These are phyloP conservation scores for Abelmoschus esculentus DNA, from an alignment of 345 rosid genomes.

Conservation along the genomic window DNA sequence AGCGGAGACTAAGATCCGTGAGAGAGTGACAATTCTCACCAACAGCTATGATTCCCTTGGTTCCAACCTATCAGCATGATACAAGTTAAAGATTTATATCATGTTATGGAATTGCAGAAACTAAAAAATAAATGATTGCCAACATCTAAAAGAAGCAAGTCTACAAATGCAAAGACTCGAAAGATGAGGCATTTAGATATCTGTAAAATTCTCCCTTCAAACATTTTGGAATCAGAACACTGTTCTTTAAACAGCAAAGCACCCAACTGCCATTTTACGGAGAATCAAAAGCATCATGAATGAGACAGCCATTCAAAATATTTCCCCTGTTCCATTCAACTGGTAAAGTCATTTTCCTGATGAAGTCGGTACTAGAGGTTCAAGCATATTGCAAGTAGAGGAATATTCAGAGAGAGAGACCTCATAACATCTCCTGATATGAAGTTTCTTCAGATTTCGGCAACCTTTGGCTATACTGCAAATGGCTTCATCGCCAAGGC, in stretches of 20 bases:
- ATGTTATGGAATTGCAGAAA: background rate
- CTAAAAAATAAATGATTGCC: background rate
- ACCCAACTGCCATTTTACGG: background rate
- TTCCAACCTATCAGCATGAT: constrained; percentile 49
- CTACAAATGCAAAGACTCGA: background rate
- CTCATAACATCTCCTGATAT: constrained; percentile 88
- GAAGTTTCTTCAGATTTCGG: constrained; percentile 72
- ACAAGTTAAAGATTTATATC: background rate
- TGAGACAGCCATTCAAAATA: too few species aligned
- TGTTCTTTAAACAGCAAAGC: background rate
- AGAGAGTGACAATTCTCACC: constrained; percentile 74
- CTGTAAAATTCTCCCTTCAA: too few species aligned
- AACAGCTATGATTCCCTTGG: constrained; percentile 67
- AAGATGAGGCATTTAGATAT: background rate
- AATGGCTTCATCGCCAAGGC: constrained; percentile 72
- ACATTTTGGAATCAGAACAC: too few species aligned
- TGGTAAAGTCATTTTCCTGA: background rate
- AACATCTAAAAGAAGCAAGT: background rate
- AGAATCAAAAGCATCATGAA: background rate
- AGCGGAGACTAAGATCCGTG: constrained; percentile 73
- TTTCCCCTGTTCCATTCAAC: background rate
- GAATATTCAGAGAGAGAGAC: constrained; percentile 20
- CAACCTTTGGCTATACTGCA: constrained; percentile 82
- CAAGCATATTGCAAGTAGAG: background rate
- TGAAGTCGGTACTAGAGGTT: background rate